Percentiles rank a stretch among this genome's conserved stretches.
These are phyloP conservation scores for Pseudogymnoascus sp. DNA, from an alignment of 2,329 filamentous ascomycete species.

Conservation along the genomic window DNA sequence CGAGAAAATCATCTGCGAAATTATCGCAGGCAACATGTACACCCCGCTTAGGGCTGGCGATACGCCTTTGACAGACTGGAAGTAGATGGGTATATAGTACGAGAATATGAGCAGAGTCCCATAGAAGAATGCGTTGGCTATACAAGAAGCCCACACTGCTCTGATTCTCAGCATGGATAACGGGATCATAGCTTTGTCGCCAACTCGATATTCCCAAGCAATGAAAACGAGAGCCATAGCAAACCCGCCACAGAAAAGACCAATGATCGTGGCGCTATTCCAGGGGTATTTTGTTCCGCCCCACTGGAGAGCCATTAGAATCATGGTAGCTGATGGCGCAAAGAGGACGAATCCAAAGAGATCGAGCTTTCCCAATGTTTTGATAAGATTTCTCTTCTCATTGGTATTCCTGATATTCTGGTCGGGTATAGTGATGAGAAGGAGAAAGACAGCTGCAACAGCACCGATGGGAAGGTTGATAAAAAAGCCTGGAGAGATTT, in stretches of 20 bases:
- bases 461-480: slow-evolving; percentile 38
- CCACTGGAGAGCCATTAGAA: slow-evolving; percentile 32
- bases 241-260: slow-evolving; percentile 23
- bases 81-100: slow-evolving; percentile 28
- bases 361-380: slow-evolving; percentile 26
- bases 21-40: slow-evolving; percentile 21
- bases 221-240: slow-evolving; percentile 21
- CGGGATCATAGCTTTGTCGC: slow-evolving; percentile 27
- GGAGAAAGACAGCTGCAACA: slow-evolving; percentile 27
- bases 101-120: slow-evolving; percentile 15
- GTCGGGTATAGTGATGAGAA: slow-evolving; percentile 33
- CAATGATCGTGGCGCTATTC: slow-evolving; percentile 25
- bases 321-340: slow-evolving; percentile 28
- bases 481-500: slow-evolving; percentile 28
- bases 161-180: slow-evolving; percentile 19
- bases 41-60: slow-evolving; percentile 23
- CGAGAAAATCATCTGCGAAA: slow-evolving; percentile 14
- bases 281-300: slow-evolving; percentile 30
- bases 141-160: slow-evolving; percentile 17
- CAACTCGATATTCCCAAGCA: slow-evolving; percentile 22
- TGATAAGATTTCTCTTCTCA: neutral
- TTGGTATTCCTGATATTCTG: slow-evolving; percentile 11
- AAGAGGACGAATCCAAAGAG: slow-evolving; percentile 30
- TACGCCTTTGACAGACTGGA: slow-evolving; percentile 26
- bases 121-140: slow-evolving; percentile 7